Conservation (phyloP, 306 rosid genomes). For the peach (Prunus persica) region Prunus_persica_NCBIv2 NC_034015.1:12175001-12175500, state of each 20-base stretch:
- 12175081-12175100: conserved; percentile 29
- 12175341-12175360: neutral
- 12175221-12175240: neutral
- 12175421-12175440: conserved; percentile 95
- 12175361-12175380: neutral
- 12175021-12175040: conserved; percentile 60
- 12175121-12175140: neutral
- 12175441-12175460: conserved; percentile 83
- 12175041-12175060: conserved; percentile 79
- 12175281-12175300: conserved; percentile 70
- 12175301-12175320: conserved; percentile 56
- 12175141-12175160: neutral
- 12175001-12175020: conserved; percentile 69
- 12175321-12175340: conserved; percentile 41
- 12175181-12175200: neutral
- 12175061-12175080: conserved; percentile 82
- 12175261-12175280: conserved; percentile 79
- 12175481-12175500: conserved; percentile 64
- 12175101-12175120: neutral
- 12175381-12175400: neutral
- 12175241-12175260: conserved; percentile 63
- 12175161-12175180: neutral
- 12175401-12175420: conserved; percentile 14
- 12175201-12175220: neutral
- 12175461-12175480: conserved; percentile 39